Evolutionary conservation across 805 yeast genomes (phyloP).

Genomic region (Monosporozyma aerobia): DNA sequence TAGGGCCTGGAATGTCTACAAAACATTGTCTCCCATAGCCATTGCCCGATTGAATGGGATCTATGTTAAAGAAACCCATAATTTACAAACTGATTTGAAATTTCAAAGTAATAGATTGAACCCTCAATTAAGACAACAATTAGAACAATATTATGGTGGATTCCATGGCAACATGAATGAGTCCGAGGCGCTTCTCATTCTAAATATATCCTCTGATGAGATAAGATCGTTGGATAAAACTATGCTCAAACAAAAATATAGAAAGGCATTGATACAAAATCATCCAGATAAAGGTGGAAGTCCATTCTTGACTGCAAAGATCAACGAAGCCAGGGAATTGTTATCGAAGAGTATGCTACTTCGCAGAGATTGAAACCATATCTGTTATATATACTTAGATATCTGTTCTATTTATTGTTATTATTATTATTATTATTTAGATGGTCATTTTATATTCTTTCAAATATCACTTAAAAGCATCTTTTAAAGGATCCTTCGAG

Average conservation of each 20-base stretch:
- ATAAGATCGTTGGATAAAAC: conserved; percentile 40
- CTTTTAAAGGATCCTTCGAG: background rate
- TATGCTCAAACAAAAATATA: conserved; percentile 66
- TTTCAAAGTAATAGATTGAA: conserved; percentile 13
- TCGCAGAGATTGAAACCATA: conserved; percentile 6
- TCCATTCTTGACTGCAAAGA: conserved; percentile 79
- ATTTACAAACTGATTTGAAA: conserved; percentile 7
- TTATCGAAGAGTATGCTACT: conserved; percentile 29
- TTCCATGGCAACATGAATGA: conserved; percentile 60
- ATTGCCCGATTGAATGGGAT: conserved; percentile 24
- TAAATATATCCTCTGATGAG: conserved; percentile 49
- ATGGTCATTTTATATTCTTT: background rate
- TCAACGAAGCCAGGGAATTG: conserved; percentile 84
- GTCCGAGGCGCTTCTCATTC: conserved; percentile 56
- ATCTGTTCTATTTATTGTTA: background rate
- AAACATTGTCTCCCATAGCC: conserved; percentile 18
- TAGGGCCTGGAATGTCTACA: conserved; percentile 26
- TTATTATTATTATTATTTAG: background rate
- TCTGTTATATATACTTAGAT: no score
- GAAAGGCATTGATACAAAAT: conserved; percentile 76
- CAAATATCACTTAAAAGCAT: background rate
- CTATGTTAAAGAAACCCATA: conserved; percentile 6
- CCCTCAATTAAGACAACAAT: conserved; percentile 6
- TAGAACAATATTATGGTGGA: conserved; percentile 44
- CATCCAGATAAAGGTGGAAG: conserved; percentile 96